Conservation (phyloP, 306 rosid genomes). For the Cercis canadensis region DNA sequence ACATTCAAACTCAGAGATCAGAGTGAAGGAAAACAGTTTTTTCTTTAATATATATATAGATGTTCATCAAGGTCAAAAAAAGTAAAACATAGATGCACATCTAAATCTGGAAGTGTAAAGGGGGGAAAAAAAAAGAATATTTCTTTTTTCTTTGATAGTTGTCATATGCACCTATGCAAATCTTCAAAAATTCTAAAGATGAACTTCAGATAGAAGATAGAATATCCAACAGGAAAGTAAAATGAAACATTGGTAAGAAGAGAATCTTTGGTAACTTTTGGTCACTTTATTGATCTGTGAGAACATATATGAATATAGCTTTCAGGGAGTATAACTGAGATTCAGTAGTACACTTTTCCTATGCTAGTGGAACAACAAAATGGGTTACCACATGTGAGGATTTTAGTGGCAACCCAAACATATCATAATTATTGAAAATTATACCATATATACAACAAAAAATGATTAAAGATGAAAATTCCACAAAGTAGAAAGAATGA, state of each 20-base stretch:
- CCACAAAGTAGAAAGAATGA: conserved; percentile 43
- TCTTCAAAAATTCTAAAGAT: too few species aligned
- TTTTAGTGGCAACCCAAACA: conserved; percentile 53
- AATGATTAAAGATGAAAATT: conserved; percentile 45
- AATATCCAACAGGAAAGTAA: background rate
- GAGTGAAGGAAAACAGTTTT: too few species aligned
- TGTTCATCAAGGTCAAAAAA: too few species aligned
- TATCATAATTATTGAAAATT: conserved; percentile 48
- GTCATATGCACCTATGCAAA: too few species aligned
- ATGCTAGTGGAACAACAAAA: conserved; percentile 39
- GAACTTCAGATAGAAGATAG: too few species aligned
- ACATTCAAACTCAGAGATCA: too few species aligned
- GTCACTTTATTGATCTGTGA: conserved; percentile 34
- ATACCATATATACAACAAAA: conserved; percentile 64
- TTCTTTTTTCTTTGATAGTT: too few species aligned
- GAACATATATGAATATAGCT: conserved; percentile 17
- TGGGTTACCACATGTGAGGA: conserved; percentile 40
- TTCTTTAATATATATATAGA: too few species aligned
- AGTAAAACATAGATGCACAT: too few species aligned
- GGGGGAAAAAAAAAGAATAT: too few species aligned
- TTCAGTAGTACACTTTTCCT: conserved; percentile 37
- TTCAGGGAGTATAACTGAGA: conserved; percentile 27
- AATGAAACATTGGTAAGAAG: background rate
- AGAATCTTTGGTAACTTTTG: conserved; percentile 2
- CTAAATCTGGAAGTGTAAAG: too few species aligned